These are phyloP conservation scores for Colletotrichum zoysiae DNA, from an alignment of 2,329 filamentous ascomycete species.

Conservation along the genomic window DNA sequence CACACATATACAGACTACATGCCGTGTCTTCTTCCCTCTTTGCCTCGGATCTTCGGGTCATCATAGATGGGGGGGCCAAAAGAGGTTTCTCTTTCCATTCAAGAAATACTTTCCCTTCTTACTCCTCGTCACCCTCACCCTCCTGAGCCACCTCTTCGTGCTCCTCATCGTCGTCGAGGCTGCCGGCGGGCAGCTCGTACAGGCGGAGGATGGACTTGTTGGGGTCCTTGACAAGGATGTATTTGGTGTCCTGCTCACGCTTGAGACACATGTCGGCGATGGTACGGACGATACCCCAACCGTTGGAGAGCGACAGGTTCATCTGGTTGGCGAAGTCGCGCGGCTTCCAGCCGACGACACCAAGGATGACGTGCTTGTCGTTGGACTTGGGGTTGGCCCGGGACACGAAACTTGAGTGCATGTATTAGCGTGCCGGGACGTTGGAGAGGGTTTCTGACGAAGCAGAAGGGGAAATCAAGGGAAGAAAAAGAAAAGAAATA, in stretches of 20 bases:
- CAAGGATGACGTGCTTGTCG: constrained; percentile 94
- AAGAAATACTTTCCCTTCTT: constrained; percentile 32
- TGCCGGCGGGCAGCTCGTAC: constrained; percentile 89
- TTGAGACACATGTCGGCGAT: constrained; percentile 94
- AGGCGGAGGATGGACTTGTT: constrained; percentile 96
- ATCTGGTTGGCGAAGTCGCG: constrained; percentile 97
- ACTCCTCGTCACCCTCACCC: constrained; percentile 51
- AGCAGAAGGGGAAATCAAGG: constrained; percentile 49
- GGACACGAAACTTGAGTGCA: constrained; percentile 82
- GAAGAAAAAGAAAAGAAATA: constrained; percentile 42
- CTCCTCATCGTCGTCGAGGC: constrained; percentile 91
- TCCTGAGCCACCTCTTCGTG: constrained; percentile 71
- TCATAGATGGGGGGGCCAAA: not conserved
- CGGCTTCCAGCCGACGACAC: constrained; percentile 97
- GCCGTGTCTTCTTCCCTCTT: not conserved
- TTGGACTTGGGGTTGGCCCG: constrained; percentile 92
- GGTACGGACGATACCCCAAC: constrained; percentile 98
- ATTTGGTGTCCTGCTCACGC: constrained; percentile 80
- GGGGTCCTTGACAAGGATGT: constrained; percentile 87
- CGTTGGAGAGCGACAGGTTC: constrained; percentile 96
- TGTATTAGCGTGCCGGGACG: constrained; percentile 48
- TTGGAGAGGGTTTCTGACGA: not conserved
- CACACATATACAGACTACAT: not conserved
- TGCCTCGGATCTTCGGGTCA: not conserved
- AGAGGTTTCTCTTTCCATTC: constrained; percentile 1